These are phyloP conservation scores for Suillus clintonianus DNA, from an alignment of 768 basidiomycete species.

Conservation along the genomic window DNA sequence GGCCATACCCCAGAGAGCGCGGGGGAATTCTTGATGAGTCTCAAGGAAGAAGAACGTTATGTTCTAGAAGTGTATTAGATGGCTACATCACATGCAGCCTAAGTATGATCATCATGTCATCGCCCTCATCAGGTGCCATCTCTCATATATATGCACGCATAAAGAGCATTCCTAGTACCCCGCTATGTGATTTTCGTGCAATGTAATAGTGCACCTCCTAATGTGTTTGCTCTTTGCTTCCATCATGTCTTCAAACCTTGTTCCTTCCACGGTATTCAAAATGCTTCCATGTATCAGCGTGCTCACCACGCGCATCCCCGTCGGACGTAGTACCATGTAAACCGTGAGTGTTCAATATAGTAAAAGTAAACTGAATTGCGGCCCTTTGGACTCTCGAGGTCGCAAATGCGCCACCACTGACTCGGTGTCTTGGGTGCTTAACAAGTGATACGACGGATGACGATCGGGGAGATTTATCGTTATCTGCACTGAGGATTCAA, in stretches of 20 bases:
- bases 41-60: constrained; percentile 97
- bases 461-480: no score
- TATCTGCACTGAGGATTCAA: no score
- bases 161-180: not conserved
- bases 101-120: not conserved
- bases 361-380: no score
- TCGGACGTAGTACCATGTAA: no score
- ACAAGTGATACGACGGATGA: no score
- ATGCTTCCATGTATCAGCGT: not conserved
- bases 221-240: not conserved
- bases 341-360: no score
- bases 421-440: no score
- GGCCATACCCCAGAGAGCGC: constrained; percentile 66
- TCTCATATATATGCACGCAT: not conserved
- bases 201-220: not conserved
- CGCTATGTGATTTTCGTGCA: not conserved
- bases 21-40: constrained; percentile 78
- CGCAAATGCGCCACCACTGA: no score
- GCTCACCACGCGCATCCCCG: no score
- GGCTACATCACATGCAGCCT: not conserved
- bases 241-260: not conserved
- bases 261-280: not conserved
- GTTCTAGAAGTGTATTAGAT: constrained; percentile 72
- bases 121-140: not conserved
- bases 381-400: no score